Evolutionary conservation across 441 rosid genomes (phyloP).

Genomic region (Adansonia rubrostipa): DNA sequence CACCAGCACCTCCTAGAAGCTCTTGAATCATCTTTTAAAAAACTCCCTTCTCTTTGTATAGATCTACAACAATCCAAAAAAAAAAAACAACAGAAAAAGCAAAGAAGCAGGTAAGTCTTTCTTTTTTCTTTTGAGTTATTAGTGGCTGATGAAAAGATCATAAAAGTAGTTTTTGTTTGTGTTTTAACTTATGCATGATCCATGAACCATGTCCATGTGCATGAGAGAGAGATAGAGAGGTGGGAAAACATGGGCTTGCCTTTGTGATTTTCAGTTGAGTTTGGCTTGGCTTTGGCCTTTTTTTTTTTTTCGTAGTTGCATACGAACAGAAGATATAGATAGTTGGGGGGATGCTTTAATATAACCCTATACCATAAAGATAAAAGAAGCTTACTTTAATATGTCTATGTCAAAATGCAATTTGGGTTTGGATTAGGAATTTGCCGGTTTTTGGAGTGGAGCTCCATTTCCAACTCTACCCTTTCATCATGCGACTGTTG

Average conservation of each 20-base stretch:
- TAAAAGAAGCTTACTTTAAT: constrained; percentile 9
- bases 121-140: constrained; percentile 8
- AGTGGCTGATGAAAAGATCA: constrained; percentile 38
- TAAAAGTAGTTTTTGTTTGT: constrained; percentile 44
- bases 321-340: constrained; percentile 31
- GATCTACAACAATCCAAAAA: constrained; percentile 71
- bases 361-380: constrained; percentile 2
- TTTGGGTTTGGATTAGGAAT: constrained; percentile 39
- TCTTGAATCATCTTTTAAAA: constrained; percentile 65
- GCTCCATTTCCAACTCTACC: constrained; percentile 21
- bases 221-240: constrained; percentile 26
- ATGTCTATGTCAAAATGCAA: constrained; percentile 25
- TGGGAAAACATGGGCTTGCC: neutral
- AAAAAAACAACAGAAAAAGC: constrained; percentile 44
- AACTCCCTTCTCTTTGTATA: constrained; percentile 26
- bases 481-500: neutral
- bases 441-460: constrained; percentile 33
- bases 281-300: constrained; percentile 9
- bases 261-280: too few relatives aligned
- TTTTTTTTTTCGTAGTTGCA: constrained; percentile 22
- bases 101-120: constrained; percentile 41
- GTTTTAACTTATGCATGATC: constrained; percentile 34
- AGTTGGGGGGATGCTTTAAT: constrained; percentile 24
- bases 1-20: constrained; percentile 47
- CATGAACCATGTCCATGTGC: constrained; percentile 14